Conservation (phyloP, 495 filamentous ascomycete species). For the Rusavskia elegans region DNA sequence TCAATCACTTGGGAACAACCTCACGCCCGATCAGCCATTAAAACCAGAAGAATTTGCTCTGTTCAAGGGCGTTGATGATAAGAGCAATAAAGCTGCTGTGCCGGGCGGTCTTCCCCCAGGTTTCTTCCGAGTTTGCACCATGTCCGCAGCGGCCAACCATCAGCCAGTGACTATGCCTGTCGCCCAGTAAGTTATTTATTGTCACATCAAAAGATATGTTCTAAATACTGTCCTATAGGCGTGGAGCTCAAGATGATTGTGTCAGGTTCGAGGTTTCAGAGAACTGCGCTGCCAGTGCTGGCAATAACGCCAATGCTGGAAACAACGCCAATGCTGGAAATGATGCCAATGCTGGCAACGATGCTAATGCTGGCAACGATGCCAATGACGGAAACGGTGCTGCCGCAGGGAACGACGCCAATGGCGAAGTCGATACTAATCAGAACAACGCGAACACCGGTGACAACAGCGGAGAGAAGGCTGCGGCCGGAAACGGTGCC, state of each 20-base stretch:
- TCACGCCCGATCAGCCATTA: slow-evolving; percentile 34
- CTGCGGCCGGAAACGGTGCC: too few species aligned
- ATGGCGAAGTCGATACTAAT: neutral
- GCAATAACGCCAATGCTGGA: slow-evolving; percentile 13
- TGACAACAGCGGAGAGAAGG: neutral
- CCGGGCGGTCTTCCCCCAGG: slow-evolving; percentile 48
- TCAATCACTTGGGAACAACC: slow-evolving; percentile 37
- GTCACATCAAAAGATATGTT: neutral
- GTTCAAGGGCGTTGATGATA: slow-evolving; percentile 67
- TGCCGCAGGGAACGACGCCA: neutral
- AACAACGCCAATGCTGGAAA: slow-evolving; percentile 4
- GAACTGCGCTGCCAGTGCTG: slow-evolving; percentile 13
- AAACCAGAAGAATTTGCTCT: slow-evolving; percentile 46
- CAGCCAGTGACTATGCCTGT: slow-evolving; percentile 68
- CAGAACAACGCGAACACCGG: neutral
- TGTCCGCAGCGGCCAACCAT: slow-evolving; percentile 53
- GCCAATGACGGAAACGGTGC: neutral
- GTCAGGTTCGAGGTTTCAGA: slow-evolving; percentile 37
- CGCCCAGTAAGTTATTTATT: slow-evolving; percentile 29
- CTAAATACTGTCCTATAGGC: slow-evolving; percentile 7
- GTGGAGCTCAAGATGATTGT: slow-evolving; percentile 61
- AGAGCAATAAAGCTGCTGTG: slow-evolving; percentile 41
- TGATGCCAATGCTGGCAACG: neutral
- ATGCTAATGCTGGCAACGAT: neutral
- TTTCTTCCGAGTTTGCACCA: slow-evolving; percentile 55